Conservation (phyloP, 768 basidiomycete species). For the Boletellus emodensis region DNA sequence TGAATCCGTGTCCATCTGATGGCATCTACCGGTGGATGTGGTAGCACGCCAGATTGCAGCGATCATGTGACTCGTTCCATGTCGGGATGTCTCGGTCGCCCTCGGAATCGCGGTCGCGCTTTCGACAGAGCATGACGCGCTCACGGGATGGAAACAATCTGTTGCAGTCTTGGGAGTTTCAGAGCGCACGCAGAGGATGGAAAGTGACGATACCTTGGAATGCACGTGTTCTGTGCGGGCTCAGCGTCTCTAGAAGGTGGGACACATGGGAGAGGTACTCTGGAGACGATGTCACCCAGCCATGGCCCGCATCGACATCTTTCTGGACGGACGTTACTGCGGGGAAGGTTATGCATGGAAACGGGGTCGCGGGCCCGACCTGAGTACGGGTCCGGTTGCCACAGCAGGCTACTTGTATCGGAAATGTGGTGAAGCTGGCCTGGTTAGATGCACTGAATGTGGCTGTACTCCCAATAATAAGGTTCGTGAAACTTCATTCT, state of each 20-base stretch:
- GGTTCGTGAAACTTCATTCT: no score
- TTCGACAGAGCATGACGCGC: conserved; percentile 65
- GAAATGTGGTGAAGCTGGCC: no score
- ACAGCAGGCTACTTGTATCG: no score
- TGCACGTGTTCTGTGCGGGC: conserved; percentile 55
- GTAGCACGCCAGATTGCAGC: background rate
- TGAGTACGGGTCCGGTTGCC: no score
- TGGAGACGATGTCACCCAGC: conserved; percentile 35
- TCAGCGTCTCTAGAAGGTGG: background rate
- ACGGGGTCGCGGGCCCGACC: conserved; percentile 27
- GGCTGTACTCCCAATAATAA: no score
- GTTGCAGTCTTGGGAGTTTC: conserved; percentile 48
- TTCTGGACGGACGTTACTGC: conserved; percentile 48
- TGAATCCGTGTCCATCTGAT: background rate
- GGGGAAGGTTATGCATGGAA: background rate
- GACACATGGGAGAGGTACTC: no score
- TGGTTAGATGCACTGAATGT: no score
- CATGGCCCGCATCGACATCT: conserved; percentile 49
- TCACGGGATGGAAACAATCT: conserved; percentile 71
- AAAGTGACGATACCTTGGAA: conserved; percentile 42
- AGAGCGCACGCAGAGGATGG: background rate
- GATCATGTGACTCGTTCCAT: conserved; percentile 60
- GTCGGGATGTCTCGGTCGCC: conserved; percentile 58
- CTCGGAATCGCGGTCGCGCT: conserved; percentile 63
- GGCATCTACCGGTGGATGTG: background rate